These are phyloP conservation scores for Starmerella sp. DNA, from an alignment of 805 yeast species.

Conservation along the genomic window DNA sequence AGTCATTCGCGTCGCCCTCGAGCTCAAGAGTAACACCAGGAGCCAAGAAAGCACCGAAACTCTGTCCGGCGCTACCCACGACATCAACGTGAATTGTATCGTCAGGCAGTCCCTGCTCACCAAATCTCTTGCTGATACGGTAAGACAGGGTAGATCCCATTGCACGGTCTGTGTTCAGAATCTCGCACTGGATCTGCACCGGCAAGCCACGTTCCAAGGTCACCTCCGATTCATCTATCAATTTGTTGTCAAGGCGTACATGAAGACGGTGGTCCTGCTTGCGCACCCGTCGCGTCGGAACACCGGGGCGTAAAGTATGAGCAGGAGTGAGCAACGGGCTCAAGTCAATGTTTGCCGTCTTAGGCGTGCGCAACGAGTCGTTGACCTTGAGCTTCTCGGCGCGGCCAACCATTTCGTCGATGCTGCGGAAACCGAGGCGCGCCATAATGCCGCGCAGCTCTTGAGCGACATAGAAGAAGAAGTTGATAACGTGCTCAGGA, in stretches of 20 bases:
- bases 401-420: constrained; percentile 96
- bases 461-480: constrained; percentile 87
- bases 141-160: constrained; percentile 91
- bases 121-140: constrained; percentile 84
- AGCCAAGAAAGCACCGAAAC: constrained; percentile 95
- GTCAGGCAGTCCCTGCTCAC: constrained; percentile 86
- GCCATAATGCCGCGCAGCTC: constrained; percentile 93
- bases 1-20: constrained; percentile 97
- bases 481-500: constrained; percentile 96
- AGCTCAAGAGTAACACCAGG: constrained; percentile 90
- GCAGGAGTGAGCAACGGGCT: constrained; percentile 95
- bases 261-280: constrained; percentile 92
- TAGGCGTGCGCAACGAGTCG: constrained; percentile 74
- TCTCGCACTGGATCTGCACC: constrained; percentile 83
- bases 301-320: constrained; percentile 91
- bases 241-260: constrained; percentile 86
- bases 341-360: constrained; percentile 82
- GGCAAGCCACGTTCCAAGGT: constrained; percentile 96
- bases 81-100: constrained; percentile 91
- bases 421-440: constrained; percentile 82
- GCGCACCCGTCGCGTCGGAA: constrained; percentile 81
- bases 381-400: constrained; percentile 82
- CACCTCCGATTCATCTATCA: constrained; percentile 89
- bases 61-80: constrained; percentile 93
- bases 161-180: constrained; percentile 92